A percentile compares a stretch with the other conserved stretches of the same genome.
Conservation (phyloP, 2,329 filamentous ascomycete species). For the Fulvia fulva region DNA sequence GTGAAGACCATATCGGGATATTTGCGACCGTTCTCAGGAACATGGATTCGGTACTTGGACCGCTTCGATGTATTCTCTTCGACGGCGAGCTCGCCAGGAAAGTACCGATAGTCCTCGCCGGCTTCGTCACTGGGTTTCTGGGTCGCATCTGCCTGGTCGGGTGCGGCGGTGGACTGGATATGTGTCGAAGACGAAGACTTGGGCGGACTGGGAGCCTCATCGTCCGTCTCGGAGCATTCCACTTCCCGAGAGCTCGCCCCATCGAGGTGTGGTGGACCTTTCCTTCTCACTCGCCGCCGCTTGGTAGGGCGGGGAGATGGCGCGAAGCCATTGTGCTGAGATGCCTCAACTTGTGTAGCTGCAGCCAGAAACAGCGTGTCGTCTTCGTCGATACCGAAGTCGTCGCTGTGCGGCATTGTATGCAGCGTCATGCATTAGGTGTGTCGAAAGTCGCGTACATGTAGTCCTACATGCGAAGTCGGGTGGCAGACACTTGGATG, state of each 20-base stretch:
- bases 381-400: constrained; percentile 32
- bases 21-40: constrained; percentile 38
- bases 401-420: constrained; percentile 31
- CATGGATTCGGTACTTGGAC: constrained; percentile 42
- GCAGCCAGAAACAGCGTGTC: constrained; percentile 31
- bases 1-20: constrained; percentile 42
- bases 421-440: constrained; percentile 6
- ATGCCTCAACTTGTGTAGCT: constrained; percentile 30
- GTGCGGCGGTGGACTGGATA: constrained; percentile 2
- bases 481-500: not conserved
- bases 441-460: not conserved
- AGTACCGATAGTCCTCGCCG: constrained; percentile 23
- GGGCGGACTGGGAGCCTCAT: constrained; percentile 20
- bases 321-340: constrained; percentile 29
- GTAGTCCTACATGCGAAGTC: too few relatives aligned
- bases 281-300: constrained; percentile 22
- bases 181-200: constrained; percentile 9
- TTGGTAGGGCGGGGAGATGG: constrained; percentile 33
- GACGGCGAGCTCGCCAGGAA: constrained; percentile 24
- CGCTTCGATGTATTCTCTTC: constrained; percentile 28
- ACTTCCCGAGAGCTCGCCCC: constrained; percentile 21
- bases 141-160: constrained; percentile 7
- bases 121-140: constrained; percentile 6
- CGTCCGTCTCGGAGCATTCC: constrained; percentile 20
- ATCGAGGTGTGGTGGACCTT: constrained; percentile 22